Evolutionary conservation across 1,284 basidiomycete species (phyloP).

Genomic region (Taiwanofungus camphoratus): DNA sequence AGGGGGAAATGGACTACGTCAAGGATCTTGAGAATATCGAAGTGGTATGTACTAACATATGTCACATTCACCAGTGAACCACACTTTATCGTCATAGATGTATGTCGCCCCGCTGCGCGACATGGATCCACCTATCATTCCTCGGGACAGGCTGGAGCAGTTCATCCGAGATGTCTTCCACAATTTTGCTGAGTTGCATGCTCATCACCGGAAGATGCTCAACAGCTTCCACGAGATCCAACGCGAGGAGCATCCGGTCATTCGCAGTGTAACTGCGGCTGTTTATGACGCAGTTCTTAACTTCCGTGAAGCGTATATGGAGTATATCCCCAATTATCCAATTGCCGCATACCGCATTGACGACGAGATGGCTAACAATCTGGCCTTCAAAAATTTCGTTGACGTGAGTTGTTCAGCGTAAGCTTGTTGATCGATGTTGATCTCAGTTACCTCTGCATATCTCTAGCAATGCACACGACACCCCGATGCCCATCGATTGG

Average conservation of each 20-base stretch:
- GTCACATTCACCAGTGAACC: too few relatives aligned
- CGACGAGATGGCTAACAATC: conserved; percentile 80
- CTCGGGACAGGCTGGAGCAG: conserved; percentile 61
- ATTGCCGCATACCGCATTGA: conserved; percentile 90
- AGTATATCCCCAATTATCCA: conserved; percentile 92
- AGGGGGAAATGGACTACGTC: conserved; percentile 94
- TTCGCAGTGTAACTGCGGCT: conserved; percentile 81
- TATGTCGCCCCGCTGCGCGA: conserved; percentile 71
- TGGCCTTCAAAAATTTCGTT: conserved; percentile 75
- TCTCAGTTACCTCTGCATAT: conserved; percentile 1
- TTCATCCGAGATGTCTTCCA: conserved; percentile 93
- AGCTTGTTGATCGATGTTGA: not conserved
- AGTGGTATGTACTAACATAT: conserved; percentile 40
- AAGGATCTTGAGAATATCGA: conserved; percentile 90
- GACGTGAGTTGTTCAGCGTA: conserved; percentile 47
- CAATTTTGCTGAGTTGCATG: conserved; percentile 80
- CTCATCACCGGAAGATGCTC: conserved; percentile 69
- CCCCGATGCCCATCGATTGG: conserved; percentile 70
- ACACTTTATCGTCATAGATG: conserved; percentile 40
- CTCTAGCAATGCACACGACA: conserved; percentile 63
- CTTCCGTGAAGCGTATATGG: conserved; percentile 90
- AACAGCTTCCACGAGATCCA: conserved; percentile 84
- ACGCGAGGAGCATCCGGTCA: conserved; percentile 81
- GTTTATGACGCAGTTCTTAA: conserved; percentile 87
- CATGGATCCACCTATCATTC: conserved; percentile 74